phyloP scores from a whole-genome alignment of 192 early-diverging fungal species.

The Backusella luteola region DNA sequence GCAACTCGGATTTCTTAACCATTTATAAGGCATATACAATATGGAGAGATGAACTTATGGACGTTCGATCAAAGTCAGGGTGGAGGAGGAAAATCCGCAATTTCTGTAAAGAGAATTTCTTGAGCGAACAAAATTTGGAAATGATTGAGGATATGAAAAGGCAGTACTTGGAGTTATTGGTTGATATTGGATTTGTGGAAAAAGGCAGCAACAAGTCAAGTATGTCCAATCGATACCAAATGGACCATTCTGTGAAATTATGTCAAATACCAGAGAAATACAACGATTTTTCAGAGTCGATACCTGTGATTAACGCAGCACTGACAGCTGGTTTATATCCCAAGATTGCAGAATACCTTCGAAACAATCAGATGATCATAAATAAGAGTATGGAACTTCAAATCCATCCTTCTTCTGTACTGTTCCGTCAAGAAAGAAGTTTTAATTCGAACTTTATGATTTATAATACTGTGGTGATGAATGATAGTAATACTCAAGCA shows the following conservation, averaged over 20 bases:
- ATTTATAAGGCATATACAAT: conserved; percentile 51
- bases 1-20: conserved; percentile 49
- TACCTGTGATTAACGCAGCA: conserved; percentile 66
- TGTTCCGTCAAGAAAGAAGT: conserved; percentile 45
- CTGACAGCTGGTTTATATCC: conserved; percentile 85
- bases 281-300: conserved; percentile 37
- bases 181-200: conserved; percentile 48
- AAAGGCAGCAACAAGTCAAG: conserved; percentile 11
- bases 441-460: conserved; percentile 28
- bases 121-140: conserved; percentile 50
- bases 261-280: conserved; percentile 42
- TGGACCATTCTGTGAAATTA: conserved; percentile 20
- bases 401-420: conserved; percentile 79
- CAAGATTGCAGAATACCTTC: conserved; percentile 53
- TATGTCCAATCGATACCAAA: conserved; percentile 6
- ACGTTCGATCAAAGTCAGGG: conserved; percentile 5
- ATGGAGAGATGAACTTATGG: conserved; percentile 42
- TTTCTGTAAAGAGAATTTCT: conserved; percentile 47
- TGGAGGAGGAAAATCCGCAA: conserved; percentile 31
- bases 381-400: conserved; percentile 54
- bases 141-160: conserved; percentile 60
- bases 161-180: conserved; percentile 50
- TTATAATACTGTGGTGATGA: conserved; percentile 50
- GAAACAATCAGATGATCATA: conserved; percentile 32
- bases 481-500: conserved; percentile 15